Conservation (phyloP, 805 yeast species). For the Torulaspora gathmanii region DNA sequence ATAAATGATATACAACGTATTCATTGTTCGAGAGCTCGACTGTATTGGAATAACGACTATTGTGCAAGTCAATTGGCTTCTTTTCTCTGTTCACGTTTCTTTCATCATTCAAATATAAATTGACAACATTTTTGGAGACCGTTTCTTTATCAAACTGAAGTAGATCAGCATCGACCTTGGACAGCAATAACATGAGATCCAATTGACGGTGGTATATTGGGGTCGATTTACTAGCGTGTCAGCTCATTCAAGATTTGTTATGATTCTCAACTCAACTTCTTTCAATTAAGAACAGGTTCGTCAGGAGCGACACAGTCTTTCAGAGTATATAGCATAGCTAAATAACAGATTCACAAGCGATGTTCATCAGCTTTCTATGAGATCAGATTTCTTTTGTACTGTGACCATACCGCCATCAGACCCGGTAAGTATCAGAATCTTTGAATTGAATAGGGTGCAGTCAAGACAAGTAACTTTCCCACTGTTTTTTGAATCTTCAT, state of each 20-base stretch:
- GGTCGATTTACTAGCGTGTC: background rate
- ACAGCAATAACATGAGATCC: conserved; percentile 14
- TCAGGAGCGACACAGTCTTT: conserved; percentile 4
- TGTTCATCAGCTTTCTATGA: background rate
- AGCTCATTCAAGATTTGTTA: background rate
- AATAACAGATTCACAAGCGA: background rate
- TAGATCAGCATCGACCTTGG: conserved; percentile 29
- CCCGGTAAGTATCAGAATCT: conserved; percentile 19
- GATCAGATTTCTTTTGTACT: conserved; percentile 12
- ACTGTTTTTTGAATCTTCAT: background rate
- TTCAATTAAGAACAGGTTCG: background rate
- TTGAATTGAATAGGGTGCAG: conserved; percentile 14
- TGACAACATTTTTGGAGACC: conserved; percentile 14
- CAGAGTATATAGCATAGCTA: conserved; percentile 1
- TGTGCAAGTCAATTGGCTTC: conserved; percentile 2
- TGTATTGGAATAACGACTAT: conserved; percentile 24
- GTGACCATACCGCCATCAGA: conserved; percentile 19
- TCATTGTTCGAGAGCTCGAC: conserved; percentile 18
- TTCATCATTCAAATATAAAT: conserved; percentile 17
- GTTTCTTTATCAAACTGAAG: conserved; percentile 18
- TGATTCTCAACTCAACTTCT: too few species aligned
- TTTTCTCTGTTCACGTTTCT: background rate
- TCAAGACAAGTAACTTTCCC: conserved; percentile 8
- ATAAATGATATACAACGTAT: conserved; percentile 28
- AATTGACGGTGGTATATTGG: background rate